Base-by-base conservation (phyloP, 225 moss, liverwort and hornwort species). In the Anthoceros angustus region DNA sequence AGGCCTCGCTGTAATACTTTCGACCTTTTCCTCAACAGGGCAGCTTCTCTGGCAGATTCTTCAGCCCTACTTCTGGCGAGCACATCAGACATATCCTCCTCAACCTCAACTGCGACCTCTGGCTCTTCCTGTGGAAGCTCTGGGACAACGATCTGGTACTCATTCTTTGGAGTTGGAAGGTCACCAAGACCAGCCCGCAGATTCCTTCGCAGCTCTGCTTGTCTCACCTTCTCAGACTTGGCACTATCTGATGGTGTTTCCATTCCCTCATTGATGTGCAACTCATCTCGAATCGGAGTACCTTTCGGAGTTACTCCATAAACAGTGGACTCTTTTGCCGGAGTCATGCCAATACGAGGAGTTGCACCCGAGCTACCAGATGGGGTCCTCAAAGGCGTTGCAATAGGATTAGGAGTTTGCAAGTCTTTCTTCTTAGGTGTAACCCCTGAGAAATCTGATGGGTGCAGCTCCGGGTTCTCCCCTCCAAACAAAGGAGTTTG, bases 401-500 rank as follows among this genome's bases (percentile, higher is more conserved):
- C 89, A 70, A 93, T 89, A 12, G 80, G 89, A 65, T 89, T 93
- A 10, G 89, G 89, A 68, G 89, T 93, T 66, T 84, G 82, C 14
- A 86, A 76, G 60, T 87, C 89, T 67, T 86, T 93, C 78, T 84
- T 89, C 67, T 89, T 93, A 0, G 89, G 93, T 62, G 85, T 89
- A 21, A 93, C 87, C 61, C 93, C 87, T 24, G 93, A 89, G 66
- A 87, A 93, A 73, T 89, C 93, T 72, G 89, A 89, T 42, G 93
- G 93, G 74, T 93, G 78, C 70, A 93, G 71, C 10, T 93, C 93
- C 42, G 89, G 93, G 68, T 93, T 93, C 64, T 86, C 89, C 61
- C 93, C 93, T 63, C 93, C 93, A 71, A 89, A 89, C 23, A 93
- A 70, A 61, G 93, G 93, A 66, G 93, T 93, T 75, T 89, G 93